Evolutionary conservation across 2,329 filamentous ascomycete genomes (phyloP).

Genomic region (Trichoderma sp.): DNA sequence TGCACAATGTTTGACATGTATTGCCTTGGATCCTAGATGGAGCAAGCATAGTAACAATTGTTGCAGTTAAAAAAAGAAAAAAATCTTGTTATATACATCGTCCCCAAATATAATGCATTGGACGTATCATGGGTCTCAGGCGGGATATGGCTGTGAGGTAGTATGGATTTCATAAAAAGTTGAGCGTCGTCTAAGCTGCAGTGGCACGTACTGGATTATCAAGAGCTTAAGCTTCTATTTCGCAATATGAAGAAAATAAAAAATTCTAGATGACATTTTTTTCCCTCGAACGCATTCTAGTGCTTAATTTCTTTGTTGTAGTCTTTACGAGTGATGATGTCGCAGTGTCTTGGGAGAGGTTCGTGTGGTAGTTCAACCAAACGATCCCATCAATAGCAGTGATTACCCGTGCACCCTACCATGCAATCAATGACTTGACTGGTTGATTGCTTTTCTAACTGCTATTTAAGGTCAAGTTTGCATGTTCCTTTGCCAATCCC

Average conservation of each 20-base stretch:
- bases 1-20: conserved; percentile 20
- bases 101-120: not conserved
- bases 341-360: not conserved
- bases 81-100: not conserved
- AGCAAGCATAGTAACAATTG: conserved; percentile 13
- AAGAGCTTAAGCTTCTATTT: not conserved
- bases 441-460: not conserved
- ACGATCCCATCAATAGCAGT: not conserved
- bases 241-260: not conserved
- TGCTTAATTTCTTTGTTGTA: not conserved
- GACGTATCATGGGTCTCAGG: not conserved
- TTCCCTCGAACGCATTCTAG: not conserved
- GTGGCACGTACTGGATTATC: conserved; percentile 8
- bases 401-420: not conserved
- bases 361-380: not conserved
- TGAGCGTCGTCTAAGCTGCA: conserved; percentile 8
- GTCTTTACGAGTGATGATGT: not conserved
- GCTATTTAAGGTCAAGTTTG: not conserved
- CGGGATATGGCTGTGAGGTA: not conserved
- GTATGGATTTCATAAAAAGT: conserved; percentile 9
- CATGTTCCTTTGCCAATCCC: not conserved
- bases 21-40: not conserved
- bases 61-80: conserved; percentile 11
- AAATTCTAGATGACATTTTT: not conserved
- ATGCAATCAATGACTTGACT: not conserved